Percentiles rank a stretch among this genome's conserved stretches.
Conservation (phyloP, 768 basidiomycete genomes). For the Mycena chlorophos region DNA sequence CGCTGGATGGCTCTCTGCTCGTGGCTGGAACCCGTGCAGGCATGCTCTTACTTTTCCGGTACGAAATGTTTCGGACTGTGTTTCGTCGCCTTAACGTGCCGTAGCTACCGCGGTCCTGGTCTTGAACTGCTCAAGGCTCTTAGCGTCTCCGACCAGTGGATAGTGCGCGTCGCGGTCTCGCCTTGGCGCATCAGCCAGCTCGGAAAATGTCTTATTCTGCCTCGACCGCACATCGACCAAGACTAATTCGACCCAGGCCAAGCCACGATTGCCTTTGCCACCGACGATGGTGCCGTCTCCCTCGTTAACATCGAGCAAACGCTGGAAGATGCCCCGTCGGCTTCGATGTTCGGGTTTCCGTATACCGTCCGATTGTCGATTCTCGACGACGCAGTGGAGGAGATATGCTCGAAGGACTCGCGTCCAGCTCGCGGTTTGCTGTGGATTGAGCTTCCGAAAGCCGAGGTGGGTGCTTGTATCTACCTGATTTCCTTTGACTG, state of each 20-base stretch:
- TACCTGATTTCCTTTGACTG: not conserved
- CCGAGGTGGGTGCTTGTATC: not conserved
- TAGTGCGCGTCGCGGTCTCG: conserved; percentile 62
- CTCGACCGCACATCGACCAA: not conserved
- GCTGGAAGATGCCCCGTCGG: conserved; percentile 29
- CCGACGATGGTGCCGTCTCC: conserved; percentile 59
- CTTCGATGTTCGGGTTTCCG: conserved; percentile 32
- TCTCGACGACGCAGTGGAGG: conserved; percentile 30
- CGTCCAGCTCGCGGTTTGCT: conserved; percentile 51
- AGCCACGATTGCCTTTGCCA: conserved; percentile 57
- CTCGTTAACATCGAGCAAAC: conserved; percentile 54
- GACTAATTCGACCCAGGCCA: conserved; percentile 43
- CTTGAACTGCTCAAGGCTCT: conserved; percentile 40
- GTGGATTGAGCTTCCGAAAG: conserved; percentile 50
- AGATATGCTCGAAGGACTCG: conserved; percentile 40
- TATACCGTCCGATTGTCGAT: conserved; percentile 33
- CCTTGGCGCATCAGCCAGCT: conserved; percentile 45
- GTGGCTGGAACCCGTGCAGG: conserved; percentile 72
- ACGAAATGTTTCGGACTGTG: not conserved
- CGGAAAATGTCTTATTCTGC: conserved; percentile 44
- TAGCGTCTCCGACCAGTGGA: conserved; percentile 57
- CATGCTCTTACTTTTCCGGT: conserved; percentile 61
- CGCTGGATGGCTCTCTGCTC: conserved; percentile 57
- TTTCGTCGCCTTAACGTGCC: not conserved
- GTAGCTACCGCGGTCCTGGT: conserved; percentile 28